Evolutionary conservation across 2,329 filamentous ascomycete genomes (phyloP).

Genomic region (Monascus ruber): DNA sequence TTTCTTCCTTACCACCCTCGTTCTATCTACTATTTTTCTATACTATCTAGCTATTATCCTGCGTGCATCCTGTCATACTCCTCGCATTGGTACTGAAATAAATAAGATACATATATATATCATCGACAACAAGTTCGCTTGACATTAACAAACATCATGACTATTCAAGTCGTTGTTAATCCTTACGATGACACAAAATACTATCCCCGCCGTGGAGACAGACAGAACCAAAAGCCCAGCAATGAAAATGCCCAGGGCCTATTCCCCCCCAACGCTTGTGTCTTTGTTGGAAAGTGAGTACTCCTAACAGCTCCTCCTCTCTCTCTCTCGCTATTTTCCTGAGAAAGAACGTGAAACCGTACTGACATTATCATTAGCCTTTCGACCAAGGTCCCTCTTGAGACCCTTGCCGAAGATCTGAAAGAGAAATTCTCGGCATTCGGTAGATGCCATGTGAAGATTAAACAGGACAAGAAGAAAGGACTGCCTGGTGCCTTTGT

Average conservation of each 20-base stretch:
- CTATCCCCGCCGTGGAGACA: conserved; percentile 13
- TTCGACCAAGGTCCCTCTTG: conserved; percentile 12
- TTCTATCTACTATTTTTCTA: no score
- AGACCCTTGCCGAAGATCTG: conserved; percentile 19
- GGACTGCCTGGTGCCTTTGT: conserved; percentile 26
- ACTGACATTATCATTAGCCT: conserved; percentile 9
- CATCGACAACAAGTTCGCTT: neutral
- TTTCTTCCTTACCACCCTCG: no score
- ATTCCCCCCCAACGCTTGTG: conserved; percentile 23
- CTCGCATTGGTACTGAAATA: neutral
- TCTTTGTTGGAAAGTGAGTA: conserved; percentile 31
- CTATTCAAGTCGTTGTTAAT: neutral
- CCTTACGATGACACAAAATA: conserved; percentile 1
- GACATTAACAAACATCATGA: conserved; percentile 1
- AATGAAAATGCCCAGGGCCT: conserved; percentile 26
- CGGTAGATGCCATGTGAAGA: conserved; percentile 25
- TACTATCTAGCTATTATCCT: no score
- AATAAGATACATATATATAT: neutral
- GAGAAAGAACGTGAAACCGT: no score
- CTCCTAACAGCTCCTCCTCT: neutral
- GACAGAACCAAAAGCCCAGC: conserved; percentile 14
- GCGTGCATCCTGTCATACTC: no score
- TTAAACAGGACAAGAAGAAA: conserved; percentile 21
- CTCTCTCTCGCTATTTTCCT: neutral
- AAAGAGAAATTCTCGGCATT: conserved; percentile 17